These are phyloP conservation scores for Xylariales sp. DNA, from an alignment of 2,329 filamentous ascomycete genomes.

Conservation along the genomic window DNA sequence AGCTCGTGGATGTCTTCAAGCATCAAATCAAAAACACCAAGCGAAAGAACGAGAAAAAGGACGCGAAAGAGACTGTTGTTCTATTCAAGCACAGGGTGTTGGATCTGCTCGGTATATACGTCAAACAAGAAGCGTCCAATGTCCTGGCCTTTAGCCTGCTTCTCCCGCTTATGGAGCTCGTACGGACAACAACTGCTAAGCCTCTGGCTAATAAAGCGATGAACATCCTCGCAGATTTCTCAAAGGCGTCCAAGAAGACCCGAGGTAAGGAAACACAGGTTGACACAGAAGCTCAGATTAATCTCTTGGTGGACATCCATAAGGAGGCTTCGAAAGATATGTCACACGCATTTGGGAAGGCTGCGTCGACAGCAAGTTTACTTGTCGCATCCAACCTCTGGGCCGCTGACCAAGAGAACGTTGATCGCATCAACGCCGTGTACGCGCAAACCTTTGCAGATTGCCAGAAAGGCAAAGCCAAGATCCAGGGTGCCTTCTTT, in stretches of 20 bases:
- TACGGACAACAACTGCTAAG: conserved; percentile 81
- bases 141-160: conserved; percentile 76
- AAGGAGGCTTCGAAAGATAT: conserved; percentile 70
- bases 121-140: conserved; percentile 80
- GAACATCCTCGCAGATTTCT: conserved; percentile 78
- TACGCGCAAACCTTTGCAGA: conserved; percentile 71
- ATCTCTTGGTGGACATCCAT: conserved; percentile 75
- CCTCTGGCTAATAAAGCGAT: conserved; percentile 79
- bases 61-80: conserved; percentile 87
- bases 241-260: conserved; percentile 72
- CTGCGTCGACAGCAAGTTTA: conserved; percentile 78
- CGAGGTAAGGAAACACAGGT: conserved; percentile 56
- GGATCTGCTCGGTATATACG: conserved; percentile 86
- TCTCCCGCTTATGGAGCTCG: conserved; percentile 79
- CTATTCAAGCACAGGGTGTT: conserved; percentile 96
- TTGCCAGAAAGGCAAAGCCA: conserved; percentile 69
- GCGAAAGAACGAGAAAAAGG: conserved; percentile 86
- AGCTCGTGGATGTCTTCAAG: conserved; percentile 86
- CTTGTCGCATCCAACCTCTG: conserved; percentile 73
- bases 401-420: conserved; percentile 61
- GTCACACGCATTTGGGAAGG: conserved; percentile 77
- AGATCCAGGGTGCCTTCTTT: conserved; percentile 74
- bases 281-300: conserved; percentile 60
- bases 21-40: conserved; percentile 75
- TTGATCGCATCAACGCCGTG: conserved; percentile 69